Percentiles rank a stretch among this genome's conserved stretches.
Evolutionary conservation across 169 alveolate genomes (phyloP).

Genomic region (Toxoplasma gondii): DNA sequence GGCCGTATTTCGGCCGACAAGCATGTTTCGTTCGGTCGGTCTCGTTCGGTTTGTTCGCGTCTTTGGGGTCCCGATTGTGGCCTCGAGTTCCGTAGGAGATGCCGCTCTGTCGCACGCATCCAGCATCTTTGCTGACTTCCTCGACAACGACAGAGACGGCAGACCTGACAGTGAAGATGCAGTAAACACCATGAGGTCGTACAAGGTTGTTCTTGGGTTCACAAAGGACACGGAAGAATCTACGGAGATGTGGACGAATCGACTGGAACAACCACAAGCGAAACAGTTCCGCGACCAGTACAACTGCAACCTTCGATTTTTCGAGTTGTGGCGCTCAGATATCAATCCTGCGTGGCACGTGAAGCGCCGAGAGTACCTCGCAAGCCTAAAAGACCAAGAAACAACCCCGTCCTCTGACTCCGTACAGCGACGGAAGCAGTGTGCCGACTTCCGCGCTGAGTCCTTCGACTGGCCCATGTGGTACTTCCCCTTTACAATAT

Average conservation of each 20-base stretch:
- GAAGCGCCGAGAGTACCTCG: not conserved
- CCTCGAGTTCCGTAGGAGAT: not conserved
- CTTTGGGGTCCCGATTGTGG: constrained; percentile 36
- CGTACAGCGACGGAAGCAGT: constrained; percentile 2
- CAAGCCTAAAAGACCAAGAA: not conserved
- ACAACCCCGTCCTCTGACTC: not conserved
- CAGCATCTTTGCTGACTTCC: constrained; percentile 40
- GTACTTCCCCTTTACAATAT: constrained; percentile 28
- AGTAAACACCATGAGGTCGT: constrained; percentile 11
- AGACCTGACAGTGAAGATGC: not conserved
- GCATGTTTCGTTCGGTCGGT: constrained; percentile 23
- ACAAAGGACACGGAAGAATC: not conserved
- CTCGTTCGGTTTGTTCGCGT: constrained; percentile 4
- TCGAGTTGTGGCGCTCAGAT: constrained; percentile 37
- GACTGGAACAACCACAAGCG: not conserved
- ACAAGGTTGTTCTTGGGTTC: not conserved
- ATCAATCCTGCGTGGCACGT: constrained; percentile 30
- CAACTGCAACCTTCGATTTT: constrained; percentile 21
- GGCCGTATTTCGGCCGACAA: constrained; percentile 6
- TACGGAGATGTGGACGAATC: constrained; percentile 16
- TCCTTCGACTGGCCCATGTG: constrained; percentile 36
- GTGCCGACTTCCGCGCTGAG: constrained; percentile 9
- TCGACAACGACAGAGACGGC: constrained; percentile 38
- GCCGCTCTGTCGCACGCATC: constrained; percentile 12
- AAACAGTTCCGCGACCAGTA: constrained; percentile 6